Conservation (phyloP, 108 stramenopile species). For the Aurantiochytrium sp. region DNA sequence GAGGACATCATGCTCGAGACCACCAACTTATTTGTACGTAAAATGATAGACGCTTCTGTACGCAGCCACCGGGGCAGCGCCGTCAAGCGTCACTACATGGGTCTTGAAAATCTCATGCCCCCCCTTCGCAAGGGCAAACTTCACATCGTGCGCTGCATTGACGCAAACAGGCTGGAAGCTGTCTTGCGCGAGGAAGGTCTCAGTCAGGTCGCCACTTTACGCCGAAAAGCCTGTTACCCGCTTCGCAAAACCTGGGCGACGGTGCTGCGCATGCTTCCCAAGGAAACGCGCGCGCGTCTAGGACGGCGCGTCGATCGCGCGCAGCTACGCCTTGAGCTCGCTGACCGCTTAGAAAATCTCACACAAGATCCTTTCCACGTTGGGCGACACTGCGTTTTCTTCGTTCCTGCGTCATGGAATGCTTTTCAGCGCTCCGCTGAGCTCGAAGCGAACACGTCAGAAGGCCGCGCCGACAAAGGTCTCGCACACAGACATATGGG, state of each 20-base stretch:
- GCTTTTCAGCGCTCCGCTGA: neutral
- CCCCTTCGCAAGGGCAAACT: neutral
- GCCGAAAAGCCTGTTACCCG: neutral
- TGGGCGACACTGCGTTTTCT: neutral
- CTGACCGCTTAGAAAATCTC: neutral
- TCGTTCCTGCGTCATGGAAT: neutral
- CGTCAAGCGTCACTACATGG: too few species aligned
- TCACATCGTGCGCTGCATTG: neutral
- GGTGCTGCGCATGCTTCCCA: neutral
- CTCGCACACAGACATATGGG: too few species aligned
- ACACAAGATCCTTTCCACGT: neutral
- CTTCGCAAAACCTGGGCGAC: neutral
- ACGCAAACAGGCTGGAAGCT: neutral
- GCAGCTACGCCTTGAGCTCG: neutral
- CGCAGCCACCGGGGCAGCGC: neutral
- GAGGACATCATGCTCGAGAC: neutral
- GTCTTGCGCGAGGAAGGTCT: neutral
- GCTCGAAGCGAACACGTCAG: neutral
- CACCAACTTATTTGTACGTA: neutral
- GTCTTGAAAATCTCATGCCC: too few species aligned
- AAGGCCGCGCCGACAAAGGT: neutral
- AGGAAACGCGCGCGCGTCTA: neutral
- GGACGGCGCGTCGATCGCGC: neutral
- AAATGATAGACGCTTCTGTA: neutral
- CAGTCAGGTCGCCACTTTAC: neutral